Percentiles rank a stretch among this genome's conserved stretches.
Evolutionary conservation across 176 grass and related monocot genomes (phyloP).

Genomic region (Oryza meridionalis): DNA sequence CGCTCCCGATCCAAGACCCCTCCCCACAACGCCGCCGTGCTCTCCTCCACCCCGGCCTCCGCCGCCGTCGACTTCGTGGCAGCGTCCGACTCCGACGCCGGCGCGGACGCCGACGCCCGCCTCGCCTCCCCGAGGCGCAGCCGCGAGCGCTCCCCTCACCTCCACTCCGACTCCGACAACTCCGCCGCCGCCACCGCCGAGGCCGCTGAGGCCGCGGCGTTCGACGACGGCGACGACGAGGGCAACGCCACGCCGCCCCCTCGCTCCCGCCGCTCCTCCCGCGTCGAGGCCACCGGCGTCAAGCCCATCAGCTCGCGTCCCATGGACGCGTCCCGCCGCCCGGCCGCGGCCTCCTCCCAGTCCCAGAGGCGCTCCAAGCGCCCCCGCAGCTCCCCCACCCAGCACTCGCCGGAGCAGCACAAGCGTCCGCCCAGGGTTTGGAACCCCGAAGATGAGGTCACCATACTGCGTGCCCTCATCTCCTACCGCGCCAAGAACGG

Average conservation of each 20-base stretch:
- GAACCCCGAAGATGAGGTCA: slow-evolving; percentile 50
- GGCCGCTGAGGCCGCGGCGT: neutral
- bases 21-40: neutral
- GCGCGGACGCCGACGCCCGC: neutral
- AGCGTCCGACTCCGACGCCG: slow-evolving; percentile 24
- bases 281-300: slow-evolving; percentile 36
- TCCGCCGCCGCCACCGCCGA: neutral
- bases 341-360: slow-evolving; percentile 3
- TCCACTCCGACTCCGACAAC: slow-evolving; percentile 11
- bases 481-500: slow-evolving; percentile 47
- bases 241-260: slow-evolving; percentile 20
- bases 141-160: neutral
- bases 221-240: slow-evolving; percentile 13
- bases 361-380: slow-evolving; percentile 24
- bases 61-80: neutral
- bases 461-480: slow-evolving; percentile 48
- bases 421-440: slow-evolving; percentile 48
- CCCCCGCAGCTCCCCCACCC: neutral
- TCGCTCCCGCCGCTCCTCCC: slow-evolving; percentile 21
- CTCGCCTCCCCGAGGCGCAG: neutral
- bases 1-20: slow-evolving; percentile 44
- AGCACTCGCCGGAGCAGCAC: slow-evolving; percentile 14
- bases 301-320: slow-evolving; percentile 51
- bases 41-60: neutral
- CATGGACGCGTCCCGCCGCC: slow-evolving; percentile 19